Evolutionary conservation across 805 yeast genomes (phyloP).

Genomic region (Kodamaea fukazawae): DNA sequence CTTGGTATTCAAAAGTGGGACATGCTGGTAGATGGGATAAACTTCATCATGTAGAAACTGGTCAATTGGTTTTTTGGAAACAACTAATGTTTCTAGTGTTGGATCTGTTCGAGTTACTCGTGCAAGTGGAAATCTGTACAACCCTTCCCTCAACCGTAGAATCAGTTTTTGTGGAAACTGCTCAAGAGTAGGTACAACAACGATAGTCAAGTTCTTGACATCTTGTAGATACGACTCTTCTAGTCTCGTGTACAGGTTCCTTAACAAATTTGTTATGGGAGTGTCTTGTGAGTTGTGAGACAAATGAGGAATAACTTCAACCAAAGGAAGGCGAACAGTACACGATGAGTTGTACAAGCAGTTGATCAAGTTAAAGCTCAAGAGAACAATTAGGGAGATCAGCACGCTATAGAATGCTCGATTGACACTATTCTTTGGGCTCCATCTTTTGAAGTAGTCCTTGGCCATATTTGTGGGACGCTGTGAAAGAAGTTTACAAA

Average conservation of each 20-base stretch:
- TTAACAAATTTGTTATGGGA: constrained; percentile 9
- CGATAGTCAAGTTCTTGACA: constrained; percentile 15
- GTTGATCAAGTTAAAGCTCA: background rate
- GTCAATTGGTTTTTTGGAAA: no score
- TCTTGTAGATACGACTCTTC: constrained; percentile 16
- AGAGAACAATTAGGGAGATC: background rate
- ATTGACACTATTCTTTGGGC: no score
- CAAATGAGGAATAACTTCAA: background rate
- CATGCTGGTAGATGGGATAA: no score
- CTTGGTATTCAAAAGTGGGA: no score
- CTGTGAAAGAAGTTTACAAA: no score
- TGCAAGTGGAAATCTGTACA: constrained; percentile 9
- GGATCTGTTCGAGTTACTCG: no score
- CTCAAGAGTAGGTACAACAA: constrained; percentile 16
- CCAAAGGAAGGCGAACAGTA: background rate
- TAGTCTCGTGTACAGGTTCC: constrained; percentile 19
- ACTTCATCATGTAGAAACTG: no score
- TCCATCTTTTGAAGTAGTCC: no score
- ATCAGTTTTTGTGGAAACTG: constrained; percentile 8
- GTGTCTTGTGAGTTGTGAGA: constrained; percentile 1
- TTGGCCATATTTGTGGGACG: no score
- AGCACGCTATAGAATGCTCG: no score
- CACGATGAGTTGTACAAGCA: background rate
- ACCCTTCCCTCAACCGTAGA: constrained; percentile 12
- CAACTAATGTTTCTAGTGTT: no score